Percentiles rank a stretch among this genome's conserved stretches.
phyloP scores from a whole-genome alignment of 2,329 filamentous ascomycete genomes.

The Microsporum ferrugineum region DNA sequence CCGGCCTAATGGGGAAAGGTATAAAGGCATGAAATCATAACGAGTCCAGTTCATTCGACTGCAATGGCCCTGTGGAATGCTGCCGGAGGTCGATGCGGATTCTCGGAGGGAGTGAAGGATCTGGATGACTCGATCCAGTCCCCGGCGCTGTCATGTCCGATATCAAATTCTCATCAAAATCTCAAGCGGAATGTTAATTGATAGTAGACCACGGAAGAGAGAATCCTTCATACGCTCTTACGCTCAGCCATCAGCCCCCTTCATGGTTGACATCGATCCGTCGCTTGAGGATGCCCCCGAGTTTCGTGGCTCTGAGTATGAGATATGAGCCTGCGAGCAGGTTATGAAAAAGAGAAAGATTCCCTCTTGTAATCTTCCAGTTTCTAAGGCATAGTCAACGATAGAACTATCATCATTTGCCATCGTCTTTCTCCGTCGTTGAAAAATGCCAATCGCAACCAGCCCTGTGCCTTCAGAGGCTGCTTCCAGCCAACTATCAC shows the following conservation, averaged over 20 bases:
- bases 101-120: not conserved
- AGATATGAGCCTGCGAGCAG: not conserved
- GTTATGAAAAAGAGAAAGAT: not conserved
- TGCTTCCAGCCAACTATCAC: constrained; percentile 51
- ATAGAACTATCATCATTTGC: not conserved
- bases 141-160: not conserved
- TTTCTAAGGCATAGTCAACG: not conserved
- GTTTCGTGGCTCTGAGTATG: not conserved
- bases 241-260: not conserved
- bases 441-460: not conserved
- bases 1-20: not conserved
- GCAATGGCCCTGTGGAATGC: not conserved
- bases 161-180: not conserved
- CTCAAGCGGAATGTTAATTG: not conserved
- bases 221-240: not conserved
- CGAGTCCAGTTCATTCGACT: not conserved
- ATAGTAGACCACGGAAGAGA: not conserved
- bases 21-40: not conserved
- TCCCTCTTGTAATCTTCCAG: not conserved
- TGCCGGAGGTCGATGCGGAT: not conserved
- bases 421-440: not conserved
- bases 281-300: not conserved
- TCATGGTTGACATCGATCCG: not conserved
- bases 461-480: constrained; percentile 17
- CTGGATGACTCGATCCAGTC: not conserved